Evolutionary conservation across 108 stramenopile species (phyloP).

Genomic region (Ochromonas danica): DNA sequence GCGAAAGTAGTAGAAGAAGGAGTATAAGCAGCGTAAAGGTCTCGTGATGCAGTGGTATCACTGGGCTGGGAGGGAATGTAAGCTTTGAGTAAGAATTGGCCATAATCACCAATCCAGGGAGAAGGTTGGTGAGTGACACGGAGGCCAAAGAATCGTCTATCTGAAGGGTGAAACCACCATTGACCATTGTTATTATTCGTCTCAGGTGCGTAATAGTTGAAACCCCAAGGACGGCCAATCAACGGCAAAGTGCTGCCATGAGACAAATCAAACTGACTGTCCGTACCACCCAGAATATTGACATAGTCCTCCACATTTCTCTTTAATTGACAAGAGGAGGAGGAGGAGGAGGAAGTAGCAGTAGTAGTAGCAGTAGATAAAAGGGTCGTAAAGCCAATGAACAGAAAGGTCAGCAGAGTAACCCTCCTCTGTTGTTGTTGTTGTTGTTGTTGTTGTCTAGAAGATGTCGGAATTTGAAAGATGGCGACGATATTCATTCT

Average conservation of each 20-base stretch:
- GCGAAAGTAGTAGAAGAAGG: background rate
- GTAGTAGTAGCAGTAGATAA: too few species aligned
- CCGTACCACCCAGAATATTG: conserved; percentile 27
- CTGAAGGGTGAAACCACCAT: conserved; percentile 38
- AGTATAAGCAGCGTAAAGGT: background rate
- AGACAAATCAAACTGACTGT: conserved; percentile 12
- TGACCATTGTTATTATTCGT: background rate
- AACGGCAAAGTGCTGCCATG: conserved; percentile 26
- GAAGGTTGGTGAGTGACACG: conserved; percentile 45
- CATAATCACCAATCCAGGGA: conserved; percentile 53
- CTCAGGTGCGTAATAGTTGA: background rate
- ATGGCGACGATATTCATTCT: too few species aligned
- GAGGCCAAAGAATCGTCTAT: conserved; percentile 11
- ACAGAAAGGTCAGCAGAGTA: too few species aligned
- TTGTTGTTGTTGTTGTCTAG: too few species aligned
- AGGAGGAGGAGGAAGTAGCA: too few species aligned
- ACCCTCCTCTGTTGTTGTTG: too few species aligned
- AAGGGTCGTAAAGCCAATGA: too few species aligned
- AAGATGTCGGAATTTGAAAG: too few species aligned
- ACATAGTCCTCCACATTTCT: too few species aligned
- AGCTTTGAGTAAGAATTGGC: conserved; percentile 22
- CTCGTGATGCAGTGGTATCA: background rate
- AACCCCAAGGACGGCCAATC: conserved; percentile 29
- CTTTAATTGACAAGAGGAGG: too few species aligned
- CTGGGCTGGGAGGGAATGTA: background rate